These are phyloP conservation scores for Phytophthora ramorum DNA, from an alignment of 352 stramenopile species.

Conservation along the genomic window DNA sequence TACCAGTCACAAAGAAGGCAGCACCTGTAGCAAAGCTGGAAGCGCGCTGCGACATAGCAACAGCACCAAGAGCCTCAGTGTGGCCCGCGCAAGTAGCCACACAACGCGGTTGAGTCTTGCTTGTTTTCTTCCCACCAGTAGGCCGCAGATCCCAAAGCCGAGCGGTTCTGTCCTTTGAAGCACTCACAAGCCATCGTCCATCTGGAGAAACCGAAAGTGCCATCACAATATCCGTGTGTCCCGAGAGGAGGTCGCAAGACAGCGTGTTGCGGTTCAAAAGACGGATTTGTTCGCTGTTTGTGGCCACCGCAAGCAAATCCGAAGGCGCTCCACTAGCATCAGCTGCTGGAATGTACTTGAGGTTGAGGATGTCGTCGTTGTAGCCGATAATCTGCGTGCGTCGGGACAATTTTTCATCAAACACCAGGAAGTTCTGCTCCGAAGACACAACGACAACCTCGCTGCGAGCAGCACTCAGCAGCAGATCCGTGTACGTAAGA, in stretches of 20 bases:
- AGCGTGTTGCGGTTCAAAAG: conserved; percentile 93
- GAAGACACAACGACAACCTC: conserved; percentile 82
- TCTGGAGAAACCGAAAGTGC: conserved; percentile 92
- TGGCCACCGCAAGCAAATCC: conserved; percentile 93
- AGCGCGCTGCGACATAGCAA: conserved; percentile 92
- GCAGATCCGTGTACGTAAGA: conserved; percentile 61
- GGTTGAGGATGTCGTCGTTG: conserved; percentile 98
- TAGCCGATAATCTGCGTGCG: conserved; percentile 91
- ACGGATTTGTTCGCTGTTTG: conserved; percentile 96
- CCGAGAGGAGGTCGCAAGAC: conserved; percentile 95
- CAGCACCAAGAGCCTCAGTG: conserved; percentile 94
- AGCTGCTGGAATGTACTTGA: conserved; percentile 92
- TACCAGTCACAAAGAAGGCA: conserved; percentile 97
- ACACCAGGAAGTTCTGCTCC: conserved; percentile 90
- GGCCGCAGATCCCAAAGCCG: conserved; percentile 89
- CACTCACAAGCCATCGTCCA: conserved; percentile 92
- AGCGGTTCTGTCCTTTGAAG: conserved; percentile 95
- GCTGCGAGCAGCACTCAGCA: conserved; percentile 57
- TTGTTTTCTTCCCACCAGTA: conserved; percentile 38
- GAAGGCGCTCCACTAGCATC: conserved; percentile 55
- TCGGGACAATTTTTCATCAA: conserved; percentile 71
- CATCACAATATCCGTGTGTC: conserved; percentile 98
- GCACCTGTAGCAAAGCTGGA: conserved; percentile 74
- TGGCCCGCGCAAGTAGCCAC: conserved; percentile 93
- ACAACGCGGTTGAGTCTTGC: conserved; percentile 62